Conservation (phyloP, 345 rosid species). For the Eucalyptus cloeziana region DNA sequence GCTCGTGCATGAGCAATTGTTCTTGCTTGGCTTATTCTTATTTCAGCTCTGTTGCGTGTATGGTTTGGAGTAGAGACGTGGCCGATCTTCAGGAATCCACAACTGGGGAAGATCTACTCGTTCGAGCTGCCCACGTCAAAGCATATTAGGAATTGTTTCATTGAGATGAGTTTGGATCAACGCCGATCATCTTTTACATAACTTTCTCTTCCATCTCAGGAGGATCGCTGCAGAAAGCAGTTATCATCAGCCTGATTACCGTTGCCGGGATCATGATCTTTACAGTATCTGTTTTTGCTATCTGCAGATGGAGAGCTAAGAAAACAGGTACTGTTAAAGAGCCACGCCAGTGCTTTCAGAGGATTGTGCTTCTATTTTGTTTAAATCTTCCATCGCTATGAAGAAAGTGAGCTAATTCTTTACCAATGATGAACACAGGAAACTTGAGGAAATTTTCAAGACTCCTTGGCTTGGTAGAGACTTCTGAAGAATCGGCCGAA, state of each 20-base stretch:
- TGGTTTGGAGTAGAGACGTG: neutral
- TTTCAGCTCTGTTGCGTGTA: neutral
- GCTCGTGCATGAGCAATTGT: constrained; percentile 11
- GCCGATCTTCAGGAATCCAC: neutral
- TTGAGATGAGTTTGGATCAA: neutral
- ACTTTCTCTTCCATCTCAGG: neutral
- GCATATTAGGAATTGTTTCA: neutral
- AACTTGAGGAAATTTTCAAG: neutral
- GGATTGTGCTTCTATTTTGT: neutral
- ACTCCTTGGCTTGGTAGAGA: neutral
- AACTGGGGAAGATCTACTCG: neutral
- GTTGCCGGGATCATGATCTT: neutral
- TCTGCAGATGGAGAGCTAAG: neutral
- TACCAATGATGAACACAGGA: neutral
- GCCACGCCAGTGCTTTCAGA: neutral
- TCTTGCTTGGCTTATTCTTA: neutral
- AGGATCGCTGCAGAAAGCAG: neutral
- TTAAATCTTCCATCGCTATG: neutral
- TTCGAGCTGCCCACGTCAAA: neutral
- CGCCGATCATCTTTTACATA: neutral
- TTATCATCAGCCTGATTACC: neutral
- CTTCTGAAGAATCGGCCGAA: neutral
- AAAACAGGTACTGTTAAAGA: neutral
- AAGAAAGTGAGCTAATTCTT: neutral
- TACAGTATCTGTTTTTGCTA: neutral